Conservation (phyloP, 345 rosid genomes). For the Lumnitzera littorea region DNA sequence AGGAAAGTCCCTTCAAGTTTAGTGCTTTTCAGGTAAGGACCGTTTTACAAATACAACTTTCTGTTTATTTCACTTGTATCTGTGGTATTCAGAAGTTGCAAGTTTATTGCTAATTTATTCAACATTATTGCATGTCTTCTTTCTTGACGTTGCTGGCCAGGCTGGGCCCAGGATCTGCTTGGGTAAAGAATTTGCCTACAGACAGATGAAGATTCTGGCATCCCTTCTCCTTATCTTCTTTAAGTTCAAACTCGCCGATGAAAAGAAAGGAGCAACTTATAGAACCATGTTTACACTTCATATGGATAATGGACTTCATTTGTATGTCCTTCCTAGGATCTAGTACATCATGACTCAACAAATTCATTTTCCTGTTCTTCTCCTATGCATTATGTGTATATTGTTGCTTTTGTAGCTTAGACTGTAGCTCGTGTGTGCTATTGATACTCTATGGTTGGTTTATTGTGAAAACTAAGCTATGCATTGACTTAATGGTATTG, state of each 20-base stretch:
- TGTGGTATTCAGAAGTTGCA: no score
- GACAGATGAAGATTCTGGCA: conserved; percentile 36
- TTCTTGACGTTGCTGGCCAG: conserved; percentile 1
- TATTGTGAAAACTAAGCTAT: no score
- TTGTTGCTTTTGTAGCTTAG: no score
- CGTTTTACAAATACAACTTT: no score
- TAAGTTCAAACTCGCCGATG: conserved; percentile 25
- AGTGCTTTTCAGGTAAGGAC: conserved; percentile 28
- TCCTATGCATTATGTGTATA: background rate
- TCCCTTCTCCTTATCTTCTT: conserved; percentile 23
- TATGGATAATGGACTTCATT: conserved; percentile 32
- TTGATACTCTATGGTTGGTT: no score
- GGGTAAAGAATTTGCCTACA: conserved; percentile 36
- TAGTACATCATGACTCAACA: background rate
- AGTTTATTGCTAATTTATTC: background rate
- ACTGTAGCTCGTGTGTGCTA: no score
- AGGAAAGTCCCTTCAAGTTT: conserved; percentile 31
- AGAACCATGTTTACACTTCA: conserved; percentile 37
- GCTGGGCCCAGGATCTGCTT: conserved; percentile 38
- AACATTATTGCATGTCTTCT: background rate
- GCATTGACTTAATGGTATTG: no score
- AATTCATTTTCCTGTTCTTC: background rate
- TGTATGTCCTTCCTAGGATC: conserved; percentile 17
- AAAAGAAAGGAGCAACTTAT: conserved; percentile 18
- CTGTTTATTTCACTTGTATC: no score